phyloP scores from a whole-genome alignment of 306 rosid genomes.

The Fragaria nilgerrensis region DNA sequence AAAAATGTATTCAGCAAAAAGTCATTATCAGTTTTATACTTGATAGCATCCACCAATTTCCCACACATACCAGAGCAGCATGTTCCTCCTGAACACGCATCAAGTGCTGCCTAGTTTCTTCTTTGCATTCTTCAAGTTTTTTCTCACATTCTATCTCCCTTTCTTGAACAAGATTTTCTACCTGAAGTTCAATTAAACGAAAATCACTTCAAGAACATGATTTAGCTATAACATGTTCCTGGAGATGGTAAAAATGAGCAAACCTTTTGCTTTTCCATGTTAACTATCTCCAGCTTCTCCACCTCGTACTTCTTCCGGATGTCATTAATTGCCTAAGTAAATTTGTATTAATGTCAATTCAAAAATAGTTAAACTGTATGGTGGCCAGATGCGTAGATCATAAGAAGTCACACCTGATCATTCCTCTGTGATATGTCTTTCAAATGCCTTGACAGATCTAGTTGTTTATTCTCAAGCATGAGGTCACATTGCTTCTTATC shows the following conservation, averaged over 20 bases:
- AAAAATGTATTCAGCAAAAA: background rate
- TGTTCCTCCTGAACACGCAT: conserved; percentile 66
- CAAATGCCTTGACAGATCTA: conserved; percentile 82
- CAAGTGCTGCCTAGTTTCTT: conserved; percentile 67
- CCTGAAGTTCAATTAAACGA: conserved; percentile 53
- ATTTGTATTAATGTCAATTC: conserved; percentile 31
- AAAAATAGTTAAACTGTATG: conserved; percentile 20
- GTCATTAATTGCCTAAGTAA: conserved; percentile 81
- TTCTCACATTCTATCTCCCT: conserved; percentile 50
- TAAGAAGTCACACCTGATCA: conserved; percentile 67
- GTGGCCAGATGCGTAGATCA: conserved; percentile 23
- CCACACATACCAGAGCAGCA: conserved; percentile 52
- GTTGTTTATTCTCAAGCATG: conserved; percentile 76
- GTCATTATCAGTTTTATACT: conserved; percentile 12
- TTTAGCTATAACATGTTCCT: conserved; percentile 18
- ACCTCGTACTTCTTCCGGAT: conserved; percentile 77
- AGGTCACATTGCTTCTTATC: conserved; percentile 71
- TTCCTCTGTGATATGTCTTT: conserved; percentile 89
- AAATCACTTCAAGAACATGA: conserved; percentile 31
- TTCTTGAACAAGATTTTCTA: conserved; percentile 56
- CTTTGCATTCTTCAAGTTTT: conserved; percentile 59
- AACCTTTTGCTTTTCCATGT: conserved; percentile 85
- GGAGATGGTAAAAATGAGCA: conserved; percentile 26
- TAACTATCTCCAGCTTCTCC: conserved; percentile 78
- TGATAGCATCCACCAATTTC: conserved; percentile 20